These are phyloP conservation scores for Rhizodiscina lignyota DNA, from an alignment of 495 filamentous ascomycete genomes.

Conservation along the genomic window DNA sequence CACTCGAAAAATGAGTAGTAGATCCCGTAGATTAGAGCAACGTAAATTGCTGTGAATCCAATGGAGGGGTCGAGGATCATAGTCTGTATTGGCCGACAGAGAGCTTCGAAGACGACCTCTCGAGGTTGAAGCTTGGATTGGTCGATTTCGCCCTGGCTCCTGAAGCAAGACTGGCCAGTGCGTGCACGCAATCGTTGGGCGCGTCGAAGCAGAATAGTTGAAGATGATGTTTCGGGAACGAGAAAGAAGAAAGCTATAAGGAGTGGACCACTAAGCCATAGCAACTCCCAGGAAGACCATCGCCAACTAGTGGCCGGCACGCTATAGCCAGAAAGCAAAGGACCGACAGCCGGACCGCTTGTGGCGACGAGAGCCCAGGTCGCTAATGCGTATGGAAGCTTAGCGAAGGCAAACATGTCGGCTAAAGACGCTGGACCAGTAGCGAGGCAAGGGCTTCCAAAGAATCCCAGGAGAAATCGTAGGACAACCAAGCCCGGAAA, in stretches of 20 bases:
- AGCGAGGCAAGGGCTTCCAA: slow-evolving; percentile 33
- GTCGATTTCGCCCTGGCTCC: slow-evolving; percentile 23
- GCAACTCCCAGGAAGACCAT: slow-evolving; percentile 26
- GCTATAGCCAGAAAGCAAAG: slow-evolving; percentile 46
- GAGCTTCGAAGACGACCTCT: slow-evolving; percentile 35
- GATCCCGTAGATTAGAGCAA: slow-evolving; percentile 46
- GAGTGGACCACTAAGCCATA: slow-evolving; percentile 30
- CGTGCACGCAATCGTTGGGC: slow-evolving; percentile 31
- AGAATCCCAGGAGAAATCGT: slow-evolving; percentile 38
- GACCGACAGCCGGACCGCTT: slow-evolving; percentile 37
- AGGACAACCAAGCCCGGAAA: slow-evolving; percentile 32
- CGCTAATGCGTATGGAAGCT: slow-evolving; percentile 36
- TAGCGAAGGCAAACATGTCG: slow-evolving; percentile 36
- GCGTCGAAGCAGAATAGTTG: slow-evolving; percentile 40
- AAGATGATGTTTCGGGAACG: slow-evolving; percentile 35
- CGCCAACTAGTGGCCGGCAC: slow-evolving; percentile 33
- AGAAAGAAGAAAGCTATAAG: slow-evolving; percentile 33
- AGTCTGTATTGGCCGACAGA: slow-evolving; percentile 47
- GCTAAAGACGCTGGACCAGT: slow-evolving; percentile 37
- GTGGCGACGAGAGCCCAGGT: slow-evolving; percentile 32
- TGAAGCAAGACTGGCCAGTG: slow-evolving; percentile 17
- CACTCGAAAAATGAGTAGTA: slow-evolving; percentile 60
- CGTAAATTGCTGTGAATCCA: slow-evolving; percentile 45
- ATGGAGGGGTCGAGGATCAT: slow-evolving; percentile 46
- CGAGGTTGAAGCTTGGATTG: slow-evolving; percentile 26